Evolutionary conservation across 345 rosid genomes (phyloP), one percentile per base, ranked within the genome.

Genomic region (Lepidium aucheri): DNA sequence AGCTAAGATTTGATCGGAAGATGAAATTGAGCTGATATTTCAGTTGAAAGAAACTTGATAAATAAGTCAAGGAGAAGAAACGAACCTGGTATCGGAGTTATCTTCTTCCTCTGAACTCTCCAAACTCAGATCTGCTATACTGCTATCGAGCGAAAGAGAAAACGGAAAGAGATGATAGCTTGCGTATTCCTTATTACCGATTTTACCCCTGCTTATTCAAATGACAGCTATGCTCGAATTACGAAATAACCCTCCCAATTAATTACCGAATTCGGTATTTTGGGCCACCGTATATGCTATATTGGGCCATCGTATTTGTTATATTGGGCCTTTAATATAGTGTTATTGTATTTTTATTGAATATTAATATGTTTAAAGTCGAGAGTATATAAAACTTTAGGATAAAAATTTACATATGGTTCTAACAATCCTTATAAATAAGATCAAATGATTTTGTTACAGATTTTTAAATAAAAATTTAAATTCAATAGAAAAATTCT

Each of bases 71-170:
- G 4, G 32, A 41, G 14, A 41, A 53, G 11, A 18, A 7, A 9
- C 17, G 28, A 34, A 67, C 71, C 63, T 67, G 30, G 6, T 15
- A 11, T 32, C 0, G 30, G 39, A 55, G 40, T 36, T 7, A 15
- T 45, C 56, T 67, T 45, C 63, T 55, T 45, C 66, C 53, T 32
- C 16, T 43, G 18, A 60, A 44, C 16, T 42, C 52, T 43, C 7
- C 13, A 67, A 6, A 22, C 17, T 49, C 64, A 67, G 72, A 67
- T 67, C 71, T 67, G 62, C 46, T 24, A n/a, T n/a, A 0, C 60
- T 35, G 42, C 10, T 11, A 0, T 1, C n/a, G 46, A 47, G 33
- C 11, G 63, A 39, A 30, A 9, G 42, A 18, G 47, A 51, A 24
- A 51, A 39, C 17, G 59, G 17, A 17, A 35, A 39, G 46, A 22